Evolutionary conservation across 257 asterid genomes (phyloP).

Genomic region (Salvia hispanica): DNA sequence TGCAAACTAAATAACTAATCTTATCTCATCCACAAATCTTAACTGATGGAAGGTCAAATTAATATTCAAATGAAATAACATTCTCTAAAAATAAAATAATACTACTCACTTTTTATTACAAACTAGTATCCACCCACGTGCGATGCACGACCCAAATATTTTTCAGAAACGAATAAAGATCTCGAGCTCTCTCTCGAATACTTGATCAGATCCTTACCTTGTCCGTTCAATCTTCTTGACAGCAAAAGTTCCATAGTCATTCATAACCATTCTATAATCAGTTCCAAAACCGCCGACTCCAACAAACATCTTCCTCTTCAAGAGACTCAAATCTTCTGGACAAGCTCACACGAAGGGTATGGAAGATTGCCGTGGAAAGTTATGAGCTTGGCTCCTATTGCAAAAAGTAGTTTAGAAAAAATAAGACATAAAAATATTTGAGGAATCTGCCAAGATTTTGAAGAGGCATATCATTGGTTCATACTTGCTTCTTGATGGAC

Average conservation of each 20-base stretch:
- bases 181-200: constrained; percentile 90
- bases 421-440: background rate
- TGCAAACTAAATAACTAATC: no score
- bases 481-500: constrained; percentile 83
- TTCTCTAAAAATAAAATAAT: no score
- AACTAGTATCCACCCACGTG: no score
- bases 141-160: no score
- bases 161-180: no score
- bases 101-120: no score
- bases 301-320: constrained; percentile 79
- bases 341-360: constrained; percentile 91
- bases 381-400: constrained; percentile 79
- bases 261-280: constrained; percentile 96
- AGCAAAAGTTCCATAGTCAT: constrained; percentile 95
- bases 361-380: constrained; percentile 99
- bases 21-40: no score
- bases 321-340: constrained; percentile 93
- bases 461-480: background rate
- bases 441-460: background rate
- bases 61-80: no score
- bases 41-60: no score
- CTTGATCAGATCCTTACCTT: constrained; percentile 93
- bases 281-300: constrained; percentile 99
- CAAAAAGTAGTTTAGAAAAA: background rate
- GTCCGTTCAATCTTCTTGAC: constrained; percentile 85